A percentile compares a stretch with the other conserved stretches of the same genome.
phyloP scores from a whole-genome alignment of 345 rosid species.

The Arabidopsis arenosa region DNA sequence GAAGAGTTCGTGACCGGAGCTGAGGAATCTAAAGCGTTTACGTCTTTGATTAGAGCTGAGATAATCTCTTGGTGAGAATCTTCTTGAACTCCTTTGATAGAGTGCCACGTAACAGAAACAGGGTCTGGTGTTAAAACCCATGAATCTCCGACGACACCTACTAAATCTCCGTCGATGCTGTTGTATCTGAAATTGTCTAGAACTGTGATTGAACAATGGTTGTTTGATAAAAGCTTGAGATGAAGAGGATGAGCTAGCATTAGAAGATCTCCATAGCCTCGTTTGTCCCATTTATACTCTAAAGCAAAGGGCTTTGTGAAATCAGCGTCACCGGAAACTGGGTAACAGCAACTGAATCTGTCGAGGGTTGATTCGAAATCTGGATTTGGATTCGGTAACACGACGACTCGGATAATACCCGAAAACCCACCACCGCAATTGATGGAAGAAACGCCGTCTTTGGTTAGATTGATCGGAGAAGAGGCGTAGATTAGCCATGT shows the following conservation, averaged over 20 bases:
- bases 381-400: slow-evolving; percentile 57
- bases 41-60: slow-evolving; percentile 73
- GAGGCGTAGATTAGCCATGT: slow-evolving; percentile 88
- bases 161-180: slow-evolving; percentile 88
- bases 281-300: slow-evolving; percentile 84
- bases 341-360: slow-evolving; percentile 82
- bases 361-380: slow-evolving; percentile 64
- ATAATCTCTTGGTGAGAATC: slow-evolving; percentile 60
- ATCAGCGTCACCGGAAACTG: slow-evolving; percentile 75
- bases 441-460: slow-evolving; percentile 52
- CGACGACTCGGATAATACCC: slow-evolving; percentile 67
- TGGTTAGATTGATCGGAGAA: slow-evolving; percentile 59
- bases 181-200: slow-evolving; percentile 63
- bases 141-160: slow-evolving; percentile 81
- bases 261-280: slow-evolving; percentile 90
- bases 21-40: slow-evolving; percentile 57
- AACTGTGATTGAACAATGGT: slow-evolving; percentile 52
- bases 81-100: slow-evolving; percentile 65
- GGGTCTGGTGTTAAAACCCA: slow-evolving; percentile 73
- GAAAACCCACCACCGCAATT: slow-evolving; percentile 55
- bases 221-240: slow-evolving; percentile 55
- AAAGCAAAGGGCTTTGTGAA: slow-evolving; percentile 71
- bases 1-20: slow-evolving; percentile 62
- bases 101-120: slow-evolving; percentile 88
- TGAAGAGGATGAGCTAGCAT: slow-evolving; percentile 95